Base-by-base conservation (phyloP, 73 alveolate genomes). In the Paramecium sexaurelia region DNA sequence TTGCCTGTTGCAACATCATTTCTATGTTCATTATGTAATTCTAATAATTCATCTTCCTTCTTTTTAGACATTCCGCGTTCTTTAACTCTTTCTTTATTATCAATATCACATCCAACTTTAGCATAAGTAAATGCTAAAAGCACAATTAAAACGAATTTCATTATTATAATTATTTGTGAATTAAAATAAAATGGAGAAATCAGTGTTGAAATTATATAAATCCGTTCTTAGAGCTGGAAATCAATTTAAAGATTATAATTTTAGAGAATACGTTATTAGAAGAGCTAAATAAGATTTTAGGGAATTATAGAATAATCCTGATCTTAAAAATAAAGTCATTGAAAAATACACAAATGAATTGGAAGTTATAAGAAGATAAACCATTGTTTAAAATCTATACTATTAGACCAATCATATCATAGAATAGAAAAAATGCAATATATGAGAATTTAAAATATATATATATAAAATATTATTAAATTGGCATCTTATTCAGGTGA, bases 1-100 rank as follows among this genome's bases (percentile, higher is more conserved):
- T 43, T 78, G 3, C 90, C 90, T 24, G 40, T 6, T n/a, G 90
- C 90, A 9, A 78, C 73, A 39, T 78, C 41, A 43, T 78, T 78
- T 43, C 90, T 78, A 45, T 78, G 73, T 24, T 24, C 43, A 43
- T 78, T 78, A 39, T 40, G 75, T 45, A 78, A 78, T 40, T 78
- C 68, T 43, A 78, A 7, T 37, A 78, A 24, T 45, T 78, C 75
- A 29, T 39, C 90, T 36, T 78, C 43, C 90, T 78, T 78, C 32
- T 32, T 40, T 43, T 43, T 39, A 13, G 75, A 41, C 55, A 78
- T 43, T 24, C 90, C 90, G 2, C 71, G 15, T 29, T 78, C 90
- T 13, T 45, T 39, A 7, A 78, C 40, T 40, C 26, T 78, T 43
- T 78, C 90, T 15, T 45, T 24, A 24, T 41, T 29, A 20, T 78